Evolutionary conservation across 768 basidiomycete genomes (phyloP), one percentile per base, ranked within the genome.

Genomic region (Boletellus sp.): DNA sequence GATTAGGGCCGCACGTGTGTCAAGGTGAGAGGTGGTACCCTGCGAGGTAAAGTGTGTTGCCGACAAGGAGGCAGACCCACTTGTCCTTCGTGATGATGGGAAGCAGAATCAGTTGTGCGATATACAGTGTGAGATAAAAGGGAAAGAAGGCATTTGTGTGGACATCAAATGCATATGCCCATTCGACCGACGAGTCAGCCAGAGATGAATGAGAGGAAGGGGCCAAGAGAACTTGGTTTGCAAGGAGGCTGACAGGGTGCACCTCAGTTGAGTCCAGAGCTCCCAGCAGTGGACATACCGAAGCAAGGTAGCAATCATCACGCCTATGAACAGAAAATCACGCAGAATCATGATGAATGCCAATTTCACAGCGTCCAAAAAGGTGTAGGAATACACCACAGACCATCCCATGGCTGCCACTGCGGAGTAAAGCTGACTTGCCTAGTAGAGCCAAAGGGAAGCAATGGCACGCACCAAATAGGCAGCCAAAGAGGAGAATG

Each of bases 141-240:
- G 94, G 94, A 70, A 97, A 95, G 76, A 97, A 98, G 3, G 93
- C 87, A 61, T 98, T 97, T 51, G 88, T 94, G 69, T 96, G 94
- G 15, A 97, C 88, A 67, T 98, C 95, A 61, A 98, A 95, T 12
- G 90, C 92, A 68, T 96, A 98, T 4, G 87, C 89, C 90, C 86
- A 94, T 75, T 93, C 90, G 26, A 93, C 87, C 17, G 71, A 70
- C 38, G 87, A 81, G 57, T 87, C 83, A n/a, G 80, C 76, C 0
- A 78, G 79, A 11, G 84, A 77, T 24, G 84, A 79, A 66, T 85
- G 87, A 10, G 88, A 83, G 11, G 87, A 80, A 12, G 87, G 84
- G 0, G 84, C 83, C 45, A 87, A 67, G 15, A 88, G 75, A 1
- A 85, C 76, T 38, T 76, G 78, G 65, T 91, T 94, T 33, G 89